phyloP scores from a whole-genome alignment of 345 rosid genomes.

The Firmiana major region DNA sequence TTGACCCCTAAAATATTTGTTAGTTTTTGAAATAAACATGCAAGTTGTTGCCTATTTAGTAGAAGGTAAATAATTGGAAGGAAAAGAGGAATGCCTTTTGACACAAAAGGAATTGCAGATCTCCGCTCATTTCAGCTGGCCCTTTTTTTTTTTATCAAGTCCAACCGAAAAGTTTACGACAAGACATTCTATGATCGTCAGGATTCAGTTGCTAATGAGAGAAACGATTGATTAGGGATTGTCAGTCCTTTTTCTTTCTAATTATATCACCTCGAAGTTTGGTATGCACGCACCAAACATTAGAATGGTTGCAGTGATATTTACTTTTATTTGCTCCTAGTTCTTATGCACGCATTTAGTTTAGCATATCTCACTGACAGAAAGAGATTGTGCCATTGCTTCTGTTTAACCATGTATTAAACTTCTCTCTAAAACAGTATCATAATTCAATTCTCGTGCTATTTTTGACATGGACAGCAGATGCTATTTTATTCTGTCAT shows the following conservation, averaged over 20 bases:
- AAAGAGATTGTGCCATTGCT: neutral
- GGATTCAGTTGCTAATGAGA: neutral
- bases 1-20: neutral
- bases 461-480: neutral
- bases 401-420: neutral
- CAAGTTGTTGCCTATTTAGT: neutral
- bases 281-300: neutral
- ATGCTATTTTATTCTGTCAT: neutral
- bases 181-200: neutral
- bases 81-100: neutral
- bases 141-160: neutral
- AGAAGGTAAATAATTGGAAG: neutral
- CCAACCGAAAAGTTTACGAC: neutral
- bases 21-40: neutral
- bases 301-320: neutral
- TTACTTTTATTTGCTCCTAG: neutral
- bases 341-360: neutral
- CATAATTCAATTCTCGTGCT: neutral
- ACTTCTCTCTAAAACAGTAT: neutral
- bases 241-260: neutral
- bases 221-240: neutral
- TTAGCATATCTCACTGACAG: neutral
- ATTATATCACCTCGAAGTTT: neutral
- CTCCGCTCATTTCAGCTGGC: neutral
- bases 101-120: slow-evolving; percentile 4